Conservation (phyloP, 306 rosid genomes). For the Lotus japonicus region DNA sequence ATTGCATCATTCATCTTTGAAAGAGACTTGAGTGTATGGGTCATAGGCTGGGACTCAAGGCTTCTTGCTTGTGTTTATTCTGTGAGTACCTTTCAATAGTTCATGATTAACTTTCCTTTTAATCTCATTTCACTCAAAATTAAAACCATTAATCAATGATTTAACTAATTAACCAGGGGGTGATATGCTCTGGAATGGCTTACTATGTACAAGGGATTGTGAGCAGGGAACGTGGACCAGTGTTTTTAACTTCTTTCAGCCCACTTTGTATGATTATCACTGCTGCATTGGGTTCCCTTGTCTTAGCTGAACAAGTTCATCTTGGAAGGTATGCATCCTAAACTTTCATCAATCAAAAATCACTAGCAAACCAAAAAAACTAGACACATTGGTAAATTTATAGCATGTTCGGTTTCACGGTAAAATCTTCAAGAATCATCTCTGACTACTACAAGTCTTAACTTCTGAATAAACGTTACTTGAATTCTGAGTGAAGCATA, state of each 20-base stretch:
- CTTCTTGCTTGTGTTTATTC: conserved; percentile 91
- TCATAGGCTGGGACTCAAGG: conserved; percentile 90
- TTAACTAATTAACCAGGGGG: conserved; percentile 39
- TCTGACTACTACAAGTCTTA: too few species aligned
- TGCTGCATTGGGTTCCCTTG: conserved; percentile 66
- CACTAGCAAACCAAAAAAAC: too few species aligned
- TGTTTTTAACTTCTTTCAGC: conserved; percentile 86
- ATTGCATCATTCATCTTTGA: conserved; percentile 59
- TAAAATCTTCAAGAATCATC: too few species aligned
- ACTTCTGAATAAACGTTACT: too few species aligned
- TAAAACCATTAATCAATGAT: too few species aligned
- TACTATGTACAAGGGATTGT: conserved; percentile 88
- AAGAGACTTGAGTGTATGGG: conserved; percentile 71
- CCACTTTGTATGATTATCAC: conserved; percentile 94
- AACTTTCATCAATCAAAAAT: too few species aligned
- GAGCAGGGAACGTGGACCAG: conserved; percentile 82
- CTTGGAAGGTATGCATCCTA: conserved; percentile 72
- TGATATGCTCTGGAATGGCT: conserved; percentile 91
- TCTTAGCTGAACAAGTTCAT: conserved; percentile 72
- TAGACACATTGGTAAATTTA: too few species aligned
- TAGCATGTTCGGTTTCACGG: too few species aligned
- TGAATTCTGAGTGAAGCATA: too few species aligned
- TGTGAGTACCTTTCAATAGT: conserved; percentile 36
- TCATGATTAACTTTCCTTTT: background rate
- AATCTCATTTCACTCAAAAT: too few species aligned